These are phyloP conservation scores for Lobosporangium transversale DNA, from an alignment of 192 early-diverging fungal genomes.

Conservation along the genomic window DNA sequence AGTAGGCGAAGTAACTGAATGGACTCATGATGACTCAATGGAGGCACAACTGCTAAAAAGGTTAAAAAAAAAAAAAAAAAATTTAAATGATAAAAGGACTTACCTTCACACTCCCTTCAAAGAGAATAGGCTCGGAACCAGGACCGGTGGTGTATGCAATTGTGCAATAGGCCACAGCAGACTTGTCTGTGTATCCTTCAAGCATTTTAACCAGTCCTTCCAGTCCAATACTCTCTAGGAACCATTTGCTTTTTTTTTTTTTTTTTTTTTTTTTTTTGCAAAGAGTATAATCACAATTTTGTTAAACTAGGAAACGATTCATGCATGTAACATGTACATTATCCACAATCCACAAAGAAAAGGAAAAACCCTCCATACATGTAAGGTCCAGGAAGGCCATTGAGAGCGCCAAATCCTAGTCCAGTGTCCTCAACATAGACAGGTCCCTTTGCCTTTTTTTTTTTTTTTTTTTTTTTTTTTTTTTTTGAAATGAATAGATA, in stretches of 20 bases:
- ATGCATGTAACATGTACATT: too few relatives aligned
- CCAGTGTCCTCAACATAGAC: conserved; percentile 94
- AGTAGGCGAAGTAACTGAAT: background rate
- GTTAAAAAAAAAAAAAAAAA: too few relatives aligned
- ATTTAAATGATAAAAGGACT: too few relatives aligned
- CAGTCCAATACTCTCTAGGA: conserved; percentile 82
- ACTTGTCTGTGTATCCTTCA: conserved; percentile 86
- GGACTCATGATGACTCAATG: conserved; percentile 10
- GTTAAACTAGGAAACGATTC: too few relatives aligned
- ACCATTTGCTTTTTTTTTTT: conserved; percentile 84
- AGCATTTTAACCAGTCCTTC: conserved; percentile 88
- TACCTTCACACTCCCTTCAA: conserved; percentile 85
- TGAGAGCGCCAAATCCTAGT: conserved; percentile 94
- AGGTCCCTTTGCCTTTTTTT: conserved; percentile 68
- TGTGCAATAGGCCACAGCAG: conserved; percentile 91
- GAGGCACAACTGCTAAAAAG: background rate
- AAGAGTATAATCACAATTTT: too few relatives aligned
- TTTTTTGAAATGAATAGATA: too few relatives aligned
- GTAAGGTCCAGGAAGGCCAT: conserved; percentile 93
- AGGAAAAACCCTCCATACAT: conserved; percentile 57
- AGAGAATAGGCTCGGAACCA: conserved; percentile 81
- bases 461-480: too few relatives aligned
- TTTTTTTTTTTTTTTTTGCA: too few relatives aligned
- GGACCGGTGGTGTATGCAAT: conserved; percentile 89
- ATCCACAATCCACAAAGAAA: too few relatives aligned